Evolutionary conservation across 2,329 filamentous ascomycete genomes (phyloP).

Genomic region (Penicillium sp.): DNA sequence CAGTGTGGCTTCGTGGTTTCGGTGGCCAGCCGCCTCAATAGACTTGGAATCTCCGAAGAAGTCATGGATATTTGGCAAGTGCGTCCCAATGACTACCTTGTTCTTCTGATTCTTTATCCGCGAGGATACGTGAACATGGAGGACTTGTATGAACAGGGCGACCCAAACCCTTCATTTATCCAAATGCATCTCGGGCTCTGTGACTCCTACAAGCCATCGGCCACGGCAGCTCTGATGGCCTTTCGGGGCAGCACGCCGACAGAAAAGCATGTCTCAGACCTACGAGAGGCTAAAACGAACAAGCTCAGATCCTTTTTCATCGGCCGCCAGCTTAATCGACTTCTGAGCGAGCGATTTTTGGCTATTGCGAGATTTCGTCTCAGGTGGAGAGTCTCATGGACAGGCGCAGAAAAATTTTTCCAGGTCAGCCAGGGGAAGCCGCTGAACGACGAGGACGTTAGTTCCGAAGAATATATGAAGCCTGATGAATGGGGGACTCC

Average conservation of each 20-base stretch:
- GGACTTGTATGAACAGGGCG: neutral
- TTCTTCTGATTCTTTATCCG: slow-evolving; percentile 67
- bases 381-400: slow-evolving; percentile 59
- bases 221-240: slow-evolving; percentile 51
- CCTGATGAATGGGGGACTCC: slow-evolving; percentile 25
- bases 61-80: slow-evolving; percentile 76
- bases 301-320: slow-evolving; percentile 52
- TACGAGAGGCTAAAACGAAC: slow-evolving; percentile 42
- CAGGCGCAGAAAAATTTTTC: slow-evolving; percentile 61
- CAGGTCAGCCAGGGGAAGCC: slow-evolving; percentile 46
- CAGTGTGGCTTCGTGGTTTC: slow-evolving; percentile 55
- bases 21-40: slow-evolving; percentile 66
- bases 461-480: slow-evolving; percentile 16
- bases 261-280: neutral
- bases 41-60: slow-evolving; percentile 71
- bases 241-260: slow-evolving; percentile 39
- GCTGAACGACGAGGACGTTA: slow-evolving; percentile 8
- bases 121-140: slow-evolving; percentile 55
- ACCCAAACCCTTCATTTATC: slow-evolving; percentile 27
- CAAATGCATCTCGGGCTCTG: slow-evolving; percentile 69
- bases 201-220: slow-evolving; percentile 67
- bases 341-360: slow-evolving; percentile 66
- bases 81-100: slow-evolving; percentile 63
- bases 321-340: slow-evolving; percentile 66
- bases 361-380: slow-evolving; percentile 60